A percentile compares a stretch with the other conserved stretches of the same genome.
Evolutionary conservation across 225 moss, liverwort and hornwort species (phyloP).

Genomic region (Asterella californica): DNA sequence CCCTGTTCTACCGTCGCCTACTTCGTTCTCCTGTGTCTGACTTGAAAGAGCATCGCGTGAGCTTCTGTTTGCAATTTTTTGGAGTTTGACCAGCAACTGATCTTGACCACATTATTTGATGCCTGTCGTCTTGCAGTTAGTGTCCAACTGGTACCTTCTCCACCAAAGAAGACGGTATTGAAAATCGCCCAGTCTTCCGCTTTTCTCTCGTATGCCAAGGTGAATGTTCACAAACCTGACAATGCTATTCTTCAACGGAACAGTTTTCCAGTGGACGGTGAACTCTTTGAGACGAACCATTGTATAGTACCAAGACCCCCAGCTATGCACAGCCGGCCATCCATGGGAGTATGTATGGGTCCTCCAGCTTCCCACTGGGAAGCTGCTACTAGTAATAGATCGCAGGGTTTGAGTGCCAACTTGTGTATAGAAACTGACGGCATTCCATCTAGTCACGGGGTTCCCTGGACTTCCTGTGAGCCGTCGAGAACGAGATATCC

Average conservation of each 20-base stretch:
- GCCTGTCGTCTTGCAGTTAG: background rate
- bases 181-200: constrained; percentile 39
- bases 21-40: no score
- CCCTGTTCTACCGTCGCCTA: no score
- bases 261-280: constrained; percentile 18
- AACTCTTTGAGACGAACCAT: constrained; percentile 14
- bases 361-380: constrained; percentile 25
- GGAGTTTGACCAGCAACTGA: background rate
- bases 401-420: constrained; percentile 25
- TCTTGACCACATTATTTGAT: background rate
- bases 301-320: constrained; percentile 4
- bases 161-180: constrained; percentile 31
- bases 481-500: constrained; percentile 30
- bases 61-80: background rate
- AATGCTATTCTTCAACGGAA: constrained; percentile 13
- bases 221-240: constrained; percentile 20
- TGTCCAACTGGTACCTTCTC: constrained; percentile 12
- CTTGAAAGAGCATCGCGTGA: no score
- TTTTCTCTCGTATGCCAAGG: constrained; percentile 35
- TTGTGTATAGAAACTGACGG: constrained; percentile 23
- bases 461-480: constrained; percentile 25
- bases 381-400: constrained; percentile 7
- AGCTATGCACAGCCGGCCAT: constrained; percentile 11
- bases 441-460: constrained; percentile 17
- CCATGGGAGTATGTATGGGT: constrained; percentile 20